Base-by-base conservation (phyloP, 2,329 filamentous ascomycete genomes). In the Dactylellina haptotyla region DNA sequence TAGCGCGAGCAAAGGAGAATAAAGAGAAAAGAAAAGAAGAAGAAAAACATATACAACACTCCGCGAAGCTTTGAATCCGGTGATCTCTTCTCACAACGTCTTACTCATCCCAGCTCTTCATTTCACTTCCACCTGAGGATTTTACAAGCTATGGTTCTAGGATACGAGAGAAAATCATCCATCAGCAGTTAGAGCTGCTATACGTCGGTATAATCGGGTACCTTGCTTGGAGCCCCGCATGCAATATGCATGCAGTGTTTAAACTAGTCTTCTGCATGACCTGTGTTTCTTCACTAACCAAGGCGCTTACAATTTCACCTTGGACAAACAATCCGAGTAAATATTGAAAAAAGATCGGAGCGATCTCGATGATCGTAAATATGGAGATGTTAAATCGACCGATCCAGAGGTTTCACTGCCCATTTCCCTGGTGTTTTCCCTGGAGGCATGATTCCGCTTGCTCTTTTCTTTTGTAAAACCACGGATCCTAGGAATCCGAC, bases 171-270 rank as follows among this genome's bases (percentile, higher is more conserved):
- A 39, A 41, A 41, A 41, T 4, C 5, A 41, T 9, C 6, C 37
- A 41, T 26, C 28, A 53, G 48, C 48, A 53, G 46, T 14, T 51
- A 30, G 39, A 43, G 23, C 16, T 28, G 18, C 14, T 9, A 18
- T 12, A 20, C 26, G 50, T 12, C 30, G 30, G 50, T 54, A 37
- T 26, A 53, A 39, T 57, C 53, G 53, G 53, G 53, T 57, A 57
- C 53, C 53, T 57, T 57, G 37, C 53, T 41, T 57, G 1, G 26
- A 10, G 18, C 51, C 53, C n/a, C 34, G 20, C 23, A 43, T 23
- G 45, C n/a, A 28, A 23, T 37, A 54, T 54, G 53, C 53, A 57
- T 57, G 53, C 53, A 57, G 37, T 43, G 53, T 34, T 57, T 30
- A 57, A 37, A 26, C 14, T 8, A 57, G 6, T 57, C 45, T 14